Conservation (phyloP, 139 green algal genomes). For the Choricystis sp. region DNA sequence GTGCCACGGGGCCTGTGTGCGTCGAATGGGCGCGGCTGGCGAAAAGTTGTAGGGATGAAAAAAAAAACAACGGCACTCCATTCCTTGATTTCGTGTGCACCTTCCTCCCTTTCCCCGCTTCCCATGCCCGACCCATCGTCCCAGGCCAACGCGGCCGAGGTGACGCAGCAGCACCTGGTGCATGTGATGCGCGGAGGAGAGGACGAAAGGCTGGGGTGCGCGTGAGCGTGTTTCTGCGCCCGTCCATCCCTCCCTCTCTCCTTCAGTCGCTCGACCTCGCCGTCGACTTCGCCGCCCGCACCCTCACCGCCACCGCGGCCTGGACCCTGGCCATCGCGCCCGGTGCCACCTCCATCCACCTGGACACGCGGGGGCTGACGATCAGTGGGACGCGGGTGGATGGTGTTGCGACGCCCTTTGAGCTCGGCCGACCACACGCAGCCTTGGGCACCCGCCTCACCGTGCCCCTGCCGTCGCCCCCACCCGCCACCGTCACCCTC, state of each 20-base stretch:
- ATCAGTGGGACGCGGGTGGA: slow-evolving; percentile 13
- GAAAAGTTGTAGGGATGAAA: no score
- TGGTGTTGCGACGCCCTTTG: background rate
- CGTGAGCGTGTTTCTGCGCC: background rate
- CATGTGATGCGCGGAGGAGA: background rate
- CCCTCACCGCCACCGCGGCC: slow-evolving; percentile 8
- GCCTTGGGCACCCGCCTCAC: slow-evolving; percentile 4
- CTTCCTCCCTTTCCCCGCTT: no score
- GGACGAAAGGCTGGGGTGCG: no score
- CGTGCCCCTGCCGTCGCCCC: slow-evolving; percentile 4
- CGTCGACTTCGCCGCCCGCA: slow-evolving; percentile 22
- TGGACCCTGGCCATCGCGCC: slow-evolving; percentile 9
- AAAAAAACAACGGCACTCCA: background rate
- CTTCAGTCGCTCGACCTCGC: slow-evolving; percentile 9
- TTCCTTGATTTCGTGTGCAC: no score
- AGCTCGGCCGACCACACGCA: background rate
- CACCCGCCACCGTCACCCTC: slow-evolving; percentile 1
- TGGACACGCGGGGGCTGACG: slow-evolving; percentile 41
- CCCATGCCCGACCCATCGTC: background rate
- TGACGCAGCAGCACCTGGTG: background rate
- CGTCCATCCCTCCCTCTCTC: background rate
- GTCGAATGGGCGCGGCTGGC: no score
- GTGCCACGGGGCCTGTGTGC: no score
- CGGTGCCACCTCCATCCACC: slow-evolving; percentile 15
- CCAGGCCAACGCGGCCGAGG: background rate